Evolutionary conservation across 331 rosid genomes (phyloP), one percentile per base, ranked within the genome.

Genomic region (Rosa hybrid): DNA sequence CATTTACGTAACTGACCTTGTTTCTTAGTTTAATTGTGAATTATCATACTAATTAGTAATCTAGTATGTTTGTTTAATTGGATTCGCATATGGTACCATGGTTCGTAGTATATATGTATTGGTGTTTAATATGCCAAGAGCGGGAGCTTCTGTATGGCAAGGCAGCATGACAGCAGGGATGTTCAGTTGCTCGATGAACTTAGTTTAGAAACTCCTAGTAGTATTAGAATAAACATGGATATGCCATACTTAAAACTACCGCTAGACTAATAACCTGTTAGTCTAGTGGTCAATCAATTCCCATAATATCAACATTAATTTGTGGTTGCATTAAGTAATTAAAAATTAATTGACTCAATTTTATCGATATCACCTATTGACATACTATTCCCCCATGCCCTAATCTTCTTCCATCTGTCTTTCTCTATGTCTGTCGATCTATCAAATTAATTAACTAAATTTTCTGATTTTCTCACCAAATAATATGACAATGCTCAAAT

Each of bases 1-100:
- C 74, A 67, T 74, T 84, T 83, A 86, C 89, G 4, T 49, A 77
- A 67, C 50, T 90, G 74, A 13, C 90, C 88, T 45, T 48, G 1
- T 16, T 56, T 78, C 21, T 68, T 41, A 45, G 12, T 39, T 41
- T 68, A 20, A 11, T 23, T 9, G 38, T 23, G 12, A 9, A 60
- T 23, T 51, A 23, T 23, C 68, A 60, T 60, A 60, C 14, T 60
- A 60, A 60, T 20, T 60, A 25, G 38, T 60, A 23, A 3, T 21
- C 10, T 1, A 23, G 38, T 60, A 60, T 60, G 64, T 21, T n/a
- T 21, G 5, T 8, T 9, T 23, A 60, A 60, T 12, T 23, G 17
- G 62, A 56, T 56, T 18, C 17, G 54, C 54, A 49, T 12, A 18
- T 17, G 62, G 56, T 54, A 54, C 62, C 21, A 6, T 11, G 54